Evolutionary conservation across 371 early-diverging fungal genomes (phyloP).

Genomic region (Apophysomyces sp.): DNA sequence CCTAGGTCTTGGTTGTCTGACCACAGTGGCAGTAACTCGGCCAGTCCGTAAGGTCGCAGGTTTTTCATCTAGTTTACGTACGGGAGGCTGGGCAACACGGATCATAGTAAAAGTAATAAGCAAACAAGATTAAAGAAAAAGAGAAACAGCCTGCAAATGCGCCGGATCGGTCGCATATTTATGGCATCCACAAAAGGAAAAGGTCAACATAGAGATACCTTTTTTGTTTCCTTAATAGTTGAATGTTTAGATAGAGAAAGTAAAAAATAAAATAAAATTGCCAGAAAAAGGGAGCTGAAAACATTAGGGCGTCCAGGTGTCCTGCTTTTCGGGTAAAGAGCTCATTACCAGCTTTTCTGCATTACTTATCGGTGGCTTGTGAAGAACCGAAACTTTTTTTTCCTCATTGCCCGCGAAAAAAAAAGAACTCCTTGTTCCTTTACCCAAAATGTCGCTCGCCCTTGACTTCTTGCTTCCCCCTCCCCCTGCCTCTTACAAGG

Average conservation of each 20-base stretch:
- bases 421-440: not conserved
- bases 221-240: not conserved
- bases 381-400: not conserved
- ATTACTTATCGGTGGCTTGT: not conserved
- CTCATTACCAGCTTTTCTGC: not conserved
- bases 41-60: not conserved
- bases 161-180: not conserved
- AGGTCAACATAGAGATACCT: not conserved
- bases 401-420: not conserved
- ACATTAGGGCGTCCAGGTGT: not conserved
- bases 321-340: not conserved
- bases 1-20: not conserved
- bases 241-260: not conserved
- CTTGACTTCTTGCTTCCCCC: conserved; percentile 67
- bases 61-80: not conserved
- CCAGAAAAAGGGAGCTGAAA: not conserved
- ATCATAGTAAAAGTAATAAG: not conserved
- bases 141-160: not conserved
- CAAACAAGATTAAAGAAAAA: not conserved
- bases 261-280: not conserved
- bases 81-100: not conserved
- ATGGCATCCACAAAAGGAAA: conserved; percentile 2
- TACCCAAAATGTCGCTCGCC: conserved; percentile 45
- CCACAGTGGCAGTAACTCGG: not conserved
- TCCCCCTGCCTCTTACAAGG: conserved; percentile 63